phyloP scores from a whole-genome alignment of 2,329 filamentous ascomycete genomes.

The Ophiostoma australiae region DNA sequence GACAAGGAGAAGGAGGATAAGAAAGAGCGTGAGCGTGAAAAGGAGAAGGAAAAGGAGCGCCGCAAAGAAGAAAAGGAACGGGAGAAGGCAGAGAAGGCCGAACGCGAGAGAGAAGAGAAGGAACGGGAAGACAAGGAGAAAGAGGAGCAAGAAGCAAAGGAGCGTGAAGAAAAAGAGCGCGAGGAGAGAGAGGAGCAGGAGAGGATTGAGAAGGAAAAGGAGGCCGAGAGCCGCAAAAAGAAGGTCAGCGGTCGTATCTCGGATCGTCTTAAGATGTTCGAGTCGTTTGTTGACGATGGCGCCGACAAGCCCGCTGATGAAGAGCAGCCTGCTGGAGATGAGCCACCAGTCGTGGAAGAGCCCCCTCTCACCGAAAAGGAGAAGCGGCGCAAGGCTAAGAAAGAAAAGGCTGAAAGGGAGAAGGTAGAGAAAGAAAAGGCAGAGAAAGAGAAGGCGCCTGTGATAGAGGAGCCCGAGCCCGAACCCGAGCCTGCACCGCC shows the following conservation, averaged over 20 bases:
- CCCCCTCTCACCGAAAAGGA: constrained; percentile 39
- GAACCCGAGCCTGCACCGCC: constrained; percentile 16
- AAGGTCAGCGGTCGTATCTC: constrained; percentile 52
- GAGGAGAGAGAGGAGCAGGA: constrained; percentile 10
- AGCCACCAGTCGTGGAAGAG: constrained; percentile 35
- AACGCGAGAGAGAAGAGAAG: background rate
- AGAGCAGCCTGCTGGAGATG: constrained; percentile 16
- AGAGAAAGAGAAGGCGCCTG: constrained; percentile 34
- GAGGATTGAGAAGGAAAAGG: constrained; percentile 10
- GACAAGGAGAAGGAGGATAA: background rate
- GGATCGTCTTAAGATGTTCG: constrained; percentile 54
- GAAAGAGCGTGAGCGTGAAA: constrained; percentile 11
- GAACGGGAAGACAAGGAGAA: background rate
- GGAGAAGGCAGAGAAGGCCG: constrained; percentile 2
- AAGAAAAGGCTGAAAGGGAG: constrained; percentile 25
- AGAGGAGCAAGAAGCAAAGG: background rate
- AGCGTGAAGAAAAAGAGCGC: background rate
- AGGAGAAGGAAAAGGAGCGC: constrained; percentile 10
- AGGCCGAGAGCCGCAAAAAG: constrained; percentile 32
- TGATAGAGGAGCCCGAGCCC: constrained; percentile 14
- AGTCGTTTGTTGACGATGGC: constrained; percentile 40
- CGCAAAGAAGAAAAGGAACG: constrained; percentile 1
- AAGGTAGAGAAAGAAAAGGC: constrained; percentile 31
- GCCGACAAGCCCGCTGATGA: constrained; percentile 18
- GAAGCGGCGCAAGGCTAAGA: constrained; percentile 19